Evolutionary conservation across 1,284 basidiomycete species (phyloP).

Genomic region (Golubevia pallescens): DNA sequence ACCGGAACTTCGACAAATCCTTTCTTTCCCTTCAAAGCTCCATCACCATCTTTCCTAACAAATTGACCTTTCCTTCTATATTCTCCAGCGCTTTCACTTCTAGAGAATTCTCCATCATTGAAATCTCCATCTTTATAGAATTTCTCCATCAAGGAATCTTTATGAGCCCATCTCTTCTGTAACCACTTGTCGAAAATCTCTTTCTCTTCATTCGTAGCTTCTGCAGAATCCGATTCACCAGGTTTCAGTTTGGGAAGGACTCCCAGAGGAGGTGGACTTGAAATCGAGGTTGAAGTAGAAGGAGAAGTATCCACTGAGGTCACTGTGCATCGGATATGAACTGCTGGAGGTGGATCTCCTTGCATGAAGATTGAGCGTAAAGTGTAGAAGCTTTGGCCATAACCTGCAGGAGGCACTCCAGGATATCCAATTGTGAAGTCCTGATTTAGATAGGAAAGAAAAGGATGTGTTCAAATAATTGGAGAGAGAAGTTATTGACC

Average conservation of each 20-base stretch:
- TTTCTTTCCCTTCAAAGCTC: constrained; percentile 3
- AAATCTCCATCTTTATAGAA: constrained; percentile 68
- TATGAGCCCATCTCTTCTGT: constrained; percentile 78
- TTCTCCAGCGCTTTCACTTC: background rate
- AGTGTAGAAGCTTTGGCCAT: constrained; percentile 49
- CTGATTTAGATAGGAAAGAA: background rate
- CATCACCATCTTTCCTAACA: constrained; percentile 6
- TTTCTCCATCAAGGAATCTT: constrained; percentile 76
- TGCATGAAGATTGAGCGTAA: constrained; percentile 51
- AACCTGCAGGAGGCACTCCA: constrained; percentile 38
- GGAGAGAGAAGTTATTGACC: no score
- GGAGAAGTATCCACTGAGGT: background rate
- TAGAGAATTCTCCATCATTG: constrained; percentile 22
- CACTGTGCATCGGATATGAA: constrained; percentile 24
- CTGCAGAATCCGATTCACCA: constrained; percentile 54
- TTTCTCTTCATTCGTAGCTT: constrained; percentile 75
- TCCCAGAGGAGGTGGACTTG: background rate
- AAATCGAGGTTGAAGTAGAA: background rate
- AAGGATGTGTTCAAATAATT: background rate
- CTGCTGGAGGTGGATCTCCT: constrained; percentile 38
- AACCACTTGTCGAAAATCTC: constrained; percentile 83
- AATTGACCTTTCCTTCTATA: constrained; percentile 6
- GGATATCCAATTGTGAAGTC: constrained; percentile 50
- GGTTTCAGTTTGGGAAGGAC: constrained; percentile 4
- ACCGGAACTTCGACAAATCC: constrained; percentile 30